Evolutionary conservation across 768 basidiomycete genomes (phyloP).

Genomic region (Tephrocybe sp.): DNA sequence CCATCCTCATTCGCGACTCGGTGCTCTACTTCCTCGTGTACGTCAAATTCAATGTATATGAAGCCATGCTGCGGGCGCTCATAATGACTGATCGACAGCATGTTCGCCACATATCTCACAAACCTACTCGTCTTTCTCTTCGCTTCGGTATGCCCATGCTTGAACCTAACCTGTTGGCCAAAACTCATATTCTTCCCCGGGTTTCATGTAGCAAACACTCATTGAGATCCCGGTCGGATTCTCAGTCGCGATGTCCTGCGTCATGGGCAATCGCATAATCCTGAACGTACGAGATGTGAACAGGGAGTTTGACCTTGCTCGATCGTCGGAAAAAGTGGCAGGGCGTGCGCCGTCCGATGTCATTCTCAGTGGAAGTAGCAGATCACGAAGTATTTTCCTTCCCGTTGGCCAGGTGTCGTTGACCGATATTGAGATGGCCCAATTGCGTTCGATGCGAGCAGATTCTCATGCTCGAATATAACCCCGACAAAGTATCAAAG

Average conservation of each 20-base stretch:
- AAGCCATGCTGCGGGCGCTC: neutral
- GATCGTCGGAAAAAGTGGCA: neutral
- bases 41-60: constrained; percentile 24
- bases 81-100: constrained; percentile 30
- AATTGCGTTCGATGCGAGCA: constrained; percentile 31
- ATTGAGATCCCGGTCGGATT: constrained; percentile 60
- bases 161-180: neutral
- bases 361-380: neutral
- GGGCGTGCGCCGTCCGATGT: neutral
- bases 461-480: constrained; percentile 8
- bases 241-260: constrained; percentile 57
- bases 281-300: constrained; percentile 52
- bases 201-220: constrained; percentile 34
- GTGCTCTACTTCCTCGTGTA: constrained; percentile 60
- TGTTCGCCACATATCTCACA: constrained; percentile 55
- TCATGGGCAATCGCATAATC: constrained; percentile 55
- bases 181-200: neutral
- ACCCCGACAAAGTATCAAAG: neutral
- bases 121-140: constrained; percentile 44
- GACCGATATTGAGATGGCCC: constrained; percentile 32
- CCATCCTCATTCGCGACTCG: constrained; percentile 56
- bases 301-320: constrained; percentile 21
- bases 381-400: constrained; percentile 4
- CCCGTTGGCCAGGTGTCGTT: constrained; percentile 16
- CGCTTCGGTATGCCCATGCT: constrained; percentile 24